Conservation (phyloP, 352 stramenopile genomes). For the Phytopythium cucurbitacearum region DNA sequence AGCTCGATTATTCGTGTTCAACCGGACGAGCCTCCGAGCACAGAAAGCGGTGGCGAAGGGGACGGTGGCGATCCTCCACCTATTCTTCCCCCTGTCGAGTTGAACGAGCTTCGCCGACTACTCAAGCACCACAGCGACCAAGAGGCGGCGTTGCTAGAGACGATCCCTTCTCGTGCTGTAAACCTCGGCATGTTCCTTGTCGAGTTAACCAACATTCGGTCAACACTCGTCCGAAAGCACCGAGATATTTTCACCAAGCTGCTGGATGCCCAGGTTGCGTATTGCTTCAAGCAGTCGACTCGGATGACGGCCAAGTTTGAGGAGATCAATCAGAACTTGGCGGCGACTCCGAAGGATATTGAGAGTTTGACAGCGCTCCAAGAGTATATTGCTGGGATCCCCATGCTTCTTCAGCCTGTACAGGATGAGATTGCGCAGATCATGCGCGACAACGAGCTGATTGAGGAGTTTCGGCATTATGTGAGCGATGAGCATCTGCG, state of each 20-base stretch:
- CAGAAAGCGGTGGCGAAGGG: constrained; percentile 19
- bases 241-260: constrained; percentile 69
- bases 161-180: constrained; percentile 53
- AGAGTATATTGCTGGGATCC: constrained; percentile 82
- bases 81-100: constrained; percentile 54
- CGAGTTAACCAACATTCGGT: constrained; percentile 76
- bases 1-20: constrained; percentile 52
- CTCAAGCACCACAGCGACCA: constrained; percentile 60
- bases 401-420: constrained; percentile 60
- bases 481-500: constrained; percentile 84
- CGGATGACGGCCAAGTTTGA: constrained; percentile 83
- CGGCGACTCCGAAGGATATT: constrained; percentile 86
- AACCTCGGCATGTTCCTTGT: constrained; percentile 80
- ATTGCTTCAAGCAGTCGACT: constrained; percentile 60
- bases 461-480: constrained; percentile 83
- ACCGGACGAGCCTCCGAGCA: constrained; percentile 19
- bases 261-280: constrained; percentile 60
- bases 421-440: constrained; percentile 81
- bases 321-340: constrained; percentile 80
- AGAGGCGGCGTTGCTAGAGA: constrained; percentile 65
- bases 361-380: constrained; percentile 87
- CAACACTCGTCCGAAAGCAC: constrained; percentile 72
- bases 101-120: constrained; percentile 68
- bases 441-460: constrained; percentile 69
- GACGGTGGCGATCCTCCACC: constrained; percentile 41